Conservation (phyloP, 176 grass and related monocot species). For the Hsuehochloa calcarea region DNA sequence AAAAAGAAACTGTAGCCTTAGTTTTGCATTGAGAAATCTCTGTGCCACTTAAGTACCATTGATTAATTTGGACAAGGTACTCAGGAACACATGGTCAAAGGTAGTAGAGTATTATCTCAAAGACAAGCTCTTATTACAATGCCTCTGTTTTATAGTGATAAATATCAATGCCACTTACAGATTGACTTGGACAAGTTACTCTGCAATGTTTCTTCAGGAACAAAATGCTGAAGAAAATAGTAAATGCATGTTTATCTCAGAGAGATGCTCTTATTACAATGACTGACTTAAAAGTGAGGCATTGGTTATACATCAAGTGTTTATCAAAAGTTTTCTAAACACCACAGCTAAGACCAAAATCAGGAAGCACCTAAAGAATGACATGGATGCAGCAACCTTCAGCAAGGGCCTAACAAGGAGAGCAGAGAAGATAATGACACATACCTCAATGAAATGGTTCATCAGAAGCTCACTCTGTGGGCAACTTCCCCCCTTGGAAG, state of each 20-base stretch:
- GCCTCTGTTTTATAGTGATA: neutral
- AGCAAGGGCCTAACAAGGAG: slow-evolving; percentile 23
- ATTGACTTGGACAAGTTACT: neutral
- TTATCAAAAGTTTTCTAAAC: slow-evolving; percentile 19
- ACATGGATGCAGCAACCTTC: slow-evolving; percentile 34
- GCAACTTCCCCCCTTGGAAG: too few species aligned
- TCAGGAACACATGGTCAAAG: neutral
- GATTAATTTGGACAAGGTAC: neutral
- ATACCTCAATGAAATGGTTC: slow-evolving; percentile 51
- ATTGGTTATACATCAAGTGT: neutral
- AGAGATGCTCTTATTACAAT: slow-evolving; percentile 31
- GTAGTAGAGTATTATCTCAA: neutral
- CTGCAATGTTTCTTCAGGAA: neutral
- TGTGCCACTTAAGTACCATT: neutral
- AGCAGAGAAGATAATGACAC: slow-evolving; percentile 22
- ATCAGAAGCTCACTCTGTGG: slow-evolving; percentile 30
- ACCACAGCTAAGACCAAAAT: slow-evolving; percentile 17
- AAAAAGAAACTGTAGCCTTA: neutral
- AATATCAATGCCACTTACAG: neutral
- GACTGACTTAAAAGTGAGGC: neutral
- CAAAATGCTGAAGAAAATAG: neutral
- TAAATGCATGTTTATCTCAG: neutral
- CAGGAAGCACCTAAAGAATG: slow-evolving; percentile 32
- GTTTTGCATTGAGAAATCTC: neutral
- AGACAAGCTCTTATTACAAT: neutral